Evolutionary conservation across 192 early-diverging fungal genomes (phyloP), one percentile per base, ranked within the genome.

Genomic region (Coemansia sp.): DNA sequence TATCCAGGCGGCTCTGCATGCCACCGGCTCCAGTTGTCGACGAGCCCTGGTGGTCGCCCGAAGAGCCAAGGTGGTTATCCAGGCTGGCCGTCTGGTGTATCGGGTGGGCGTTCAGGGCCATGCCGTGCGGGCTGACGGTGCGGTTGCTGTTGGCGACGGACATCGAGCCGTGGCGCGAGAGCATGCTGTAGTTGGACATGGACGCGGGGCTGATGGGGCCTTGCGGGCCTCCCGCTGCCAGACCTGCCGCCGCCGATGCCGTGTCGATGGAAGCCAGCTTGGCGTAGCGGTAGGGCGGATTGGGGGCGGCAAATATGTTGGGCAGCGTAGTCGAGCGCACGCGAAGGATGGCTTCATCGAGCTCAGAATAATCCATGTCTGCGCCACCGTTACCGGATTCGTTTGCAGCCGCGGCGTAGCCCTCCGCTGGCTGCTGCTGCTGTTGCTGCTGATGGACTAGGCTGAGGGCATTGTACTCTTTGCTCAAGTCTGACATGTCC

Each of bases 301-400:
- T 67, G 5, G 58, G 59, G 15, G 44, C 48, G 20, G 63, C 41
- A 24, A 74, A 67, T 25, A 74, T 74, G 29, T 74, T 63, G 14
- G 71, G 59, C 23, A 74, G 52, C 1, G 71, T 74, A 26, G 71
- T 74, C 9, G 71, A 74, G 41, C 71, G 63, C 19, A 62, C 71
- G 23, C 71, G 58, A 5, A 74, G 59, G 36, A 74, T 74, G 7
- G 71, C 71, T 41, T 74, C 71, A 23, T 74, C 71, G n/a, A 74
- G 58, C 59, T 55, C 59, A 1, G 71, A 45, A 30, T 67, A 74
- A 48, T 74, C 71, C 24, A 61, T 32, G 4, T 73, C 58, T 13
- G 25, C 37, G n/a, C 20, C 11, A 9, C 11, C 11, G 23, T 39
- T 29, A 19, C 22, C 43, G 5, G 25, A 14, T 18, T 22, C 30